Conservation (phyloP, 495 filamentous ascomycete species). For the Daldinia childiae region DNA sequence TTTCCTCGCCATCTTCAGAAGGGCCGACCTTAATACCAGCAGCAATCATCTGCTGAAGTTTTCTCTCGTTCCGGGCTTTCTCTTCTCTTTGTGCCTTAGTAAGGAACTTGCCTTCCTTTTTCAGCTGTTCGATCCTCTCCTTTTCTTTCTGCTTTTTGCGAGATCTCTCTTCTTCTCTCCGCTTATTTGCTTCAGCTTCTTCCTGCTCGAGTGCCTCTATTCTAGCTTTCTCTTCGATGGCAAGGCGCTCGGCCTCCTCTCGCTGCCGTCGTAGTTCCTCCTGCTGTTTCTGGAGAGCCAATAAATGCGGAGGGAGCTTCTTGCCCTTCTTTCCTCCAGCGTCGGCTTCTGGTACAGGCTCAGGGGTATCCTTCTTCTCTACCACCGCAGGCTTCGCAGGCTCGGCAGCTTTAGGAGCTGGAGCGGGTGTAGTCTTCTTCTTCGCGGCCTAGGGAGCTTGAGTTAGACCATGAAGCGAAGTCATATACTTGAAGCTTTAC, state of each 20-base stretch:
- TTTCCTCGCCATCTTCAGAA: constrained; percentile 66
- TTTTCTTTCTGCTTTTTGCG: constrained; percentile 95
- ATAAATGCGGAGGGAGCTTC: constrained; percentile 84
- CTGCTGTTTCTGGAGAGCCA: constrained; percentile 90
- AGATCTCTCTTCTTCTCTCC: constrained; percentile 72
- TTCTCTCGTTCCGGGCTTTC: constrained; percentile 81
- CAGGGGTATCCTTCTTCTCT: constrained; percentile 56
- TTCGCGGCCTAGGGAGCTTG: constrained; percentile 65
- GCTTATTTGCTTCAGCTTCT: constrained; percentile 65
- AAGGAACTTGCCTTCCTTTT: constrained; percentile 93
- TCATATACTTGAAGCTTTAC: constrained; percentile 24
- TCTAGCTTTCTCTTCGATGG: constrained; percentile 78
- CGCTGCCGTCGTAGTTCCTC: constrained; percentile 77
- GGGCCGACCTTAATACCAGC: constrained; percentile 85
- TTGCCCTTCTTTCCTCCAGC: constrained; percentile 81
- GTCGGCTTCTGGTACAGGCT: constrained; percentile 59
- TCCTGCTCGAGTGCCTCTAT: constrained; percentile 72
- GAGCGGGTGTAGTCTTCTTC: constrained; percentile 66
- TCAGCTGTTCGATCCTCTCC: constrained; percentile 93
- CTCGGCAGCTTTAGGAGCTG: constrained; percentile 60
- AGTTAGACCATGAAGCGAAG: constrained; percentile 28
- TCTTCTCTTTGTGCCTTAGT: constrained; percentile 94
- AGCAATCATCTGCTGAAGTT: constrained; percentile 93
- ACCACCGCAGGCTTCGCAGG: constrained; percentile 56
- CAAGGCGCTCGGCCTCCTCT: constrained; percentile 75